Base-by-base conservation (phyloP, 176 grass and related monocot genomes). In the Triticum timopheevii region DNA sequence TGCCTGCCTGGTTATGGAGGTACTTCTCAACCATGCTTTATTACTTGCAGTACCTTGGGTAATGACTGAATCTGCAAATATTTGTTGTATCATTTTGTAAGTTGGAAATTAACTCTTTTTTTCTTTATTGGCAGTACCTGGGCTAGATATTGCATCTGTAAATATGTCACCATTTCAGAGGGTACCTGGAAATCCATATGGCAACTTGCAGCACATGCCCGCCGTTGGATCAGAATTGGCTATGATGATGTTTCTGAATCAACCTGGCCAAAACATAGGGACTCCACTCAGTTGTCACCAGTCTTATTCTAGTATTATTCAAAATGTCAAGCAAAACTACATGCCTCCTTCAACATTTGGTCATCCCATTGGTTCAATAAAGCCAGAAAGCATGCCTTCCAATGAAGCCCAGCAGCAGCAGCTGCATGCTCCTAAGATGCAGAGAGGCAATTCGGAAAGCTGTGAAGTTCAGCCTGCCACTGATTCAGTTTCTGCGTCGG, bases 221-320 rank as follows among this genome's bases (percentile, higher is more conserved):
- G 69, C 71, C 13, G 50, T 87, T 10, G 87, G 85, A 69, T 79
- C 88, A 75, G 94, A 99, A 27, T 75, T 94, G 77, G 72, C 90
- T 76, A 83, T 90, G 77, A 83, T 90, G 77, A 94, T 90, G 85
- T 82, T 97, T 86, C 89, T 89, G 69, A 91, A 87, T 69, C 91
- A 89, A 66, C 86, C 90, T 85, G 58, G 87, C 36, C 79, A 81
- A 83, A 86, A 83, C 67, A 8, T 69, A 1, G 87, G 79, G 36
- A 87, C 20, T 83, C 61, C 87, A 42, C 76, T 92, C 68, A 86
- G 33, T 59, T 91, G 16, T 82, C 92, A 94, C 47, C 92, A 92
- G 79, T 91, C 95, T 50, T 94, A 91, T 87, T 90, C 88, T 67
- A 94, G 80, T 67, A 93, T 94, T 81, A 88, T 99, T 61, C 94